Conservation (phyloP, 352 stramenopile species). For the Phytophthora pinifolia region DNA sequence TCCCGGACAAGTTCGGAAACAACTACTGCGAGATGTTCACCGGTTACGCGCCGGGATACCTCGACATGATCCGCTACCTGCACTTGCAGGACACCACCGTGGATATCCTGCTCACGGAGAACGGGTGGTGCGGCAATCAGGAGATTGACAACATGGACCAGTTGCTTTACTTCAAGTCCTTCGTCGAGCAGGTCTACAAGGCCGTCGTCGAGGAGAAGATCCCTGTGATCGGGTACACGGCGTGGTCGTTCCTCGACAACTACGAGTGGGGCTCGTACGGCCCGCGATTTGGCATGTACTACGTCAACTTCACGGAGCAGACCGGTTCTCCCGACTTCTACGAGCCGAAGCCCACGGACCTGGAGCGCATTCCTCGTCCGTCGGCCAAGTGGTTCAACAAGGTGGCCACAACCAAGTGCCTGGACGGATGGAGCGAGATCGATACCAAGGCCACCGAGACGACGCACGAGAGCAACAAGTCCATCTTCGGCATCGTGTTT, state of each 20-base stretch:
- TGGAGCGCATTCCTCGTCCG: too few species aligned
- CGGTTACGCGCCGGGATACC: conserved; percentile 43
- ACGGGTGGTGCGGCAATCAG: conserved; percentile 53
- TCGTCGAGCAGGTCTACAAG: conserved; percentile 48
- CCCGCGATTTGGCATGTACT: too few species aligned
- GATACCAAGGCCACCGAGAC: too few species aligned
- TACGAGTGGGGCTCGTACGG: conserved; percentile 94
- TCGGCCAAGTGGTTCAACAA: too few species aligned
- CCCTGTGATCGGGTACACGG: conserved; percentile 85
- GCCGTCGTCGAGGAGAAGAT: conserved; percentile 50
- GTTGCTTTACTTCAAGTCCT: conserved; percentile 47
- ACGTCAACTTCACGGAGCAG: too few species aligned
- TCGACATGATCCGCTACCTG: conserved; percentile 44
- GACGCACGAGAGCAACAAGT: too few species aligned
- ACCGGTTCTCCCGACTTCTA: too few species aligned
- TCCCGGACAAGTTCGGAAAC: too few species aligned
- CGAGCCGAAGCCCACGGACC: too few species aligned
- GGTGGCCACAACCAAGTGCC: too few species aligned
- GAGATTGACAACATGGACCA: conserved; percentile 47
- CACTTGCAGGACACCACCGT: conserved; percentile 34
- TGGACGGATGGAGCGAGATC: too few species aligned
- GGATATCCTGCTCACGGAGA: conserved; percentile 43
- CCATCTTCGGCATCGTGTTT: too few species aligned
- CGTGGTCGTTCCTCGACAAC: conserved; percentile 94
- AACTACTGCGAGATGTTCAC: conserved; percentile 48